phyloP scores from a whole-genome alignment of 208 protist species.

The Acanthamoeba sp. region DNA sequence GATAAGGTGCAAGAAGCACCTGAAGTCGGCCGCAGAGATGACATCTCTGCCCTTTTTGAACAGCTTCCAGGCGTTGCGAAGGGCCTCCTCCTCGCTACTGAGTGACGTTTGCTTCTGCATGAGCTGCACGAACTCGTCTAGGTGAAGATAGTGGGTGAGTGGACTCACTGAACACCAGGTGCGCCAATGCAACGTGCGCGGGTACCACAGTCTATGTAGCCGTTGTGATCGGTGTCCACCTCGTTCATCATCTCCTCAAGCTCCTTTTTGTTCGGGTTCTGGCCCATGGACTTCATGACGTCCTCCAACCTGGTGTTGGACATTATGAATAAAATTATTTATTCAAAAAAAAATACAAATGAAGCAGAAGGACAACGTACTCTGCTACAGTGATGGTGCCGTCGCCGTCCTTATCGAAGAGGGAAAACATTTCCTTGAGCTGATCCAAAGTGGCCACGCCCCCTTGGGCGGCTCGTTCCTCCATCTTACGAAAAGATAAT shows the following conservation, averaged over 20 bases:
- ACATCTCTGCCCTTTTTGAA: conserved; percentile 88
- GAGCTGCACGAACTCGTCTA: conserved; percentile 93
- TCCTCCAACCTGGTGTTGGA: not conserved
- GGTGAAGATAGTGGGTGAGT: conserved; percentile 79
- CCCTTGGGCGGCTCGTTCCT: not conserved
- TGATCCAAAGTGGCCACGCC: conserved; percentile 33
- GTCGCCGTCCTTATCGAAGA: conserved; percentile 56
- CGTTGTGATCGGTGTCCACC: conserved; percentile 98
- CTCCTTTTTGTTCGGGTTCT: conserved; percentile 85
- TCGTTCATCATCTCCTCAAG: conserved; percentile 96
- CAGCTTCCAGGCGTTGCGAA: conserved; percentile 87
- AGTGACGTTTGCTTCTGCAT: conserved; percentile 85
- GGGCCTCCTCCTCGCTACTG: conserved; percentile 86
- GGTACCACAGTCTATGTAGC: conserved; percentile 95
- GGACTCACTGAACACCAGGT: conserved; percentile 22
- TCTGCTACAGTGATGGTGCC: conserved; percentile 11
- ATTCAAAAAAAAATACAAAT: not conserved
- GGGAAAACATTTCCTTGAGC: conserved; percentile 62
- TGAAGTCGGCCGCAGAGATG: conserved; percentile 90
- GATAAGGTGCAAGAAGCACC: conserved; percentile 73
- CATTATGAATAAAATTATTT: conserved; percentile 55
- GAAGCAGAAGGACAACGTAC: conserved; percentile 83
- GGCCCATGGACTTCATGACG: conserved; percentile 64
- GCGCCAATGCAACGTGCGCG: conserved; percentile 84
- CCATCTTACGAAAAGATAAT: no score